Base-by-base conservation (phyloP, 2,329 filamentous ascomycete species). In the Madurella fahalii region DNA sequence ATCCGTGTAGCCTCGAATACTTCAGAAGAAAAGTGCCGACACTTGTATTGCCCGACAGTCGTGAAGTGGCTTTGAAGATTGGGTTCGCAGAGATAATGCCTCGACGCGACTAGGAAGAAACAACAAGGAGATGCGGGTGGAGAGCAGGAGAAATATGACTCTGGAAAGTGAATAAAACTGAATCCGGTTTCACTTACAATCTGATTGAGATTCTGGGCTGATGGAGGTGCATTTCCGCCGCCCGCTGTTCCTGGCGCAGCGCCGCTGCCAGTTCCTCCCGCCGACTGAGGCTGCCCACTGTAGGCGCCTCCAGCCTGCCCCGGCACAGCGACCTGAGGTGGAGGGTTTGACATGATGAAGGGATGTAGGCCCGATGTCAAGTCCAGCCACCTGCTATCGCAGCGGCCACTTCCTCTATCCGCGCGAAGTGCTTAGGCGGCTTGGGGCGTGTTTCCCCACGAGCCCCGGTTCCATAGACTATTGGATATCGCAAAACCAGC, bases 161-260 rank as follows among this genome's bases (percentile, higher is more conserved):
- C 7, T 25, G 3, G 25, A 7, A n/a, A n/a, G n/a, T n/a, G 25
- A 25, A 25, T 25, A 7, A 25, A 25, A 25, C 25, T 25, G 18
- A 44, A 44, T 25, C 18, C 42, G 15, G 18, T 25, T 44, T 44
- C 25, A 76, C 92, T 81, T 80, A 96, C 93, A 72, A 97, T 97
- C 64, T 96, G 91, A 65, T 97, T 97, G 1, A 96, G 72, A 67
- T 96, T 95, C 65, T 95, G 90, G 59, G 93, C 90, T 2, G 87
- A 90, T 73, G 90, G 85, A 9, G 74, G 70, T 17, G 72, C 65
- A 2, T 72, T 57, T 15, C 70, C 64, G 0, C 73, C 16, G 47
- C 30, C 53, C 18, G 58, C 32, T 17, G 61, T 50, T 5, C 47
- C 40, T 42, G 55, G 25, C 15, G 52, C 34, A 34, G 42, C 16